A percentile compares a stretch with the other conserved stretches of the same genome.
Conservation (phyloP, 768 basidiomycete species). For the Pholiota conissans region DNA sequence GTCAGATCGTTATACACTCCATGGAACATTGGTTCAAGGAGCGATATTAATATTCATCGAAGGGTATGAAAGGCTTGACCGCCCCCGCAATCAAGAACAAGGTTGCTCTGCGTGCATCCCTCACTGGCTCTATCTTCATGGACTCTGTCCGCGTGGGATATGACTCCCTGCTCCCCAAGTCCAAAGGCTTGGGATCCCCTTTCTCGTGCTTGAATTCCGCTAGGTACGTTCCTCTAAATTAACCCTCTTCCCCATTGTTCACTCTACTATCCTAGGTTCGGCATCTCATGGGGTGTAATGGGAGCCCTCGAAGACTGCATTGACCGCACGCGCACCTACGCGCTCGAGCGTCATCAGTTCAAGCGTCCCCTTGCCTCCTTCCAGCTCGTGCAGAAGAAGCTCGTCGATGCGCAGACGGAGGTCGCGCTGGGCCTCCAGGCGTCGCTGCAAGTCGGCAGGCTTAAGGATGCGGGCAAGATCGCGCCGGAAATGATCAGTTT, state of each 20-base stretch:
- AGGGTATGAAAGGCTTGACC: slow-evolving; percentile 82
- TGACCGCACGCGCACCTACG: slow-evolving; percentile 72
- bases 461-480: slow-evolving; percentile 75
- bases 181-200: slow-evolving; percentile 76
- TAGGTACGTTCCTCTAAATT: slow-evolving; percentile 37
- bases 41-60: not conserved
- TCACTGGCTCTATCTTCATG: slow-evolving; percentile 90
- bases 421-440: slow-evolving; percentile 75
- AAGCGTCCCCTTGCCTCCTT: slow-evolving; percentile 87
- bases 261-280: slow-evolving; percentile 47
- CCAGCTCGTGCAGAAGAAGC: slow-evolving; percentile 98
- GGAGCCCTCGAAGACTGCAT: slow-evolving; percentile 95
- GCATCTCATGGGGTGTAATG: slow-evolving; percentile 95
- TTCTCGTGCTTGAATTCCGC: slow-evolving; percentile 95
- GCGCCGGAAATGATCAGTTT: slow-evolving; percentile 95
- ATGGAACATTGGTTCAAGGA: not conserved
- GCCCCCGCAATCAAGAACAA: slow-evolving; percentile 93
- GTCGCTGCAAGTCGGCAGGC: slow-evolving; percentile 77
- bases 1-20: slow-evolving; percentile 33
- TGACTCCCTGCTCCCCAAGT: slow-evolving; percentile 75
- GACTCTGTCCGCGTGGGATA: slow-evolving; percentile 81
- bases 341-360: slow-evolving; percentile 90
- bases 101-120: slow-evolving; percentile 81
- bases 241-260: slow-evolving; percentile 3
- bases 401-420: slow-evolving; percentile 91